These are phyloP conservation scores for Malania oleifera DNA, from an alignment of 164 flowering plant genomes.

Conservation along the genomic window DNA sequence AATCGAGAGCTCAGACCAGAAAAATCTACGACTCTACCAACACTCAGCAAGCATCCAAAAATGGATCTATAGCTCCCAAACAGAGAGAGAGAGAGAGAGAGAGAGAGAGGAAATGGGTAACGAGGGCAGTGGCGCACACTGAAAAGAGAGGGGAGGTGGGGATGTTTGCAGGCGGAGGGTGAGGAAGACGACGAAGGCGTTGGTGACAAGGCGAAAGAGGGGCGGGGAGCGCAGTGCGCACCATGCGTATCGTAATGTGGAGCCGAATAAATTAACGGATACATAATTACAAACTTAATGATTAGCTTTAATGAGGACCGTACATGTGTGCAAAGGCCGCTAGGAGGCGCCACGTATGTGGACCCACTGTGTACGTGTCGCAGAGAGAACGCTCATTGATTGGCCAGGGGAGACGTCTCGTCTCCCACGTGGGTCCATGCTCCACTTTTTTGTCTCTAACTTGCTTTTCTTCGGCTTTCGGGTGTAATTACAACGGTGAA, in stretches of 20 bases:
- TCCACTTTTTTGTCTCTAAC: no score
- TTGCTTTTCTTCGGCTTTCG: no score
- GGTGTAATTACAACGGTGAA: no score
- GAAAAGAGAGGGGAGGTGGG: background rate
- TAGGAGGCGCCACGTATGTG: constrained; percentile 15
- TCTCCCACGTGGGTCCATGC: no score
- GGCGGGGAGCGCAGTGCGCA: constrained; percentile 5
- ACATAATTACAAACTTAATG: background rate
- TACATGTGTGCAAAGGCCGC: background rate
- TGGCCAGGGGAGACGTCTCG: background rate
- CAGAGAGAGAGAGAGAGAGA: background rate
- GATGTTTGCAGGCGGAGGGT: background rate
- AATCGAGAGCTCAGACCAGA: background rate
- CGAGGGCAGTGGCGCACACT: background rate
- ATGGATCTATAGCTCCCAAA: no score
- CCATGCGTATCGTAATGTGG: background rate
- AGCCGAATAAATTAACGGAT: background rate
- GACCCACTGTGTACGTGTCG: constrained; percentile 8
- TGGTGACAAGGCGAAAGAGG: background rate
- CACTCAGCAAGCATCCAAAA: no score
- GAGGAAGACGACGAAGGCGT: background rate
- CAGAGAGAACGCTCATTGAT: constrained; percentile 9
- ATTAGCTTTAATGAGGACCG: constrained; percentile 2
- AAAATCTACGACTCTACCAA: no score
- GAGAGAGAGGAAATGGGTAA: constrained; percentile 7